Base-by-base conservation (phyloP, 164 flowering plant genomes). In the Malania oleifera region DNA sequence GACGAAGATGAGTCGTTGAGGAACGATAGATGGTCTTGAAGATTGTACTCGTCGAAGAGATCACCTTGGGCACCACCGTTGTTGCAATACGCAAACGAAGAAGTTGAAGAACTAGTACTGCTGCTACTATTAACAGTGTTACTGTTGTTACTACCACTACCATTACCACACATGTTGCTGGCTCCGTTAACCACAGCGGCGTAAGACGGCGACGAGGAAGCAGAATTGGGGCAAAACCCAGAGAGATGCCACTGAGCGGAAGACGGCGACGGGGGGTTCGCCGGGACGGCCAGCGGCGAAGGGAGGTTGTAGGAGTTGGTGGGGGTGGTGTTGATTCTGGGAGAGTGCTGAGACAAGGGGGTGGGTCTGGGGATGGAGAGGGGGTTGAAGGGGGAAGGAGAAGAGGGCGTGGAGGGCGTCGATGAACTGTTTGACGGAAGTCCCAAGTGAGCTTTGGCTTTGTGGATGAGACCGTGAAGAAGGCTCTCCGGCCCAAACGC, bases 21-120 rank as follows among this genome's bases (percentile, higher is more conserved):
- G 54, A 85, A 82, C 6, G 86, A 73, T 24, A 81, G 65, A 52
- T 78, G 84, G n/a, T 82, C 83, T n/a, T 69, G 78, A 1, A 82
- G 64, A 46, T 74, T 82, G 4, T 67, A 70, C 1, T 84, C 87
- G 20, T 82, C 83, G 10, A 72, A 23, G 1, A 70, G 49, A 43
- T 73, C 80, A 46, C 64, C 51, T n/a, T 24, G 10, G 17, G 22
- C 23, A 15, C 18, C 39, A 1, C 52, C 53, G 37, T 20, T 56
- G 43, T 28, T 39, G 27, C 40, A 34, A 22, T 38, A 41, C 7
- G 69, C 46, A 49, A 37, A 48, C 12, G 62, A 25, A 31, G 54
- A 28, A 20, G 69, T 7, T 7, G 67, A 53, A 0, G 70, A 12
- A 2, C 39, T 17, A 17, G 71, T 54, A 47, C 12, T 15, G 22